Conservation (phyloP, 2,329 filamentous ascomycete species). For the Calonectria leucothoes region DNA sequence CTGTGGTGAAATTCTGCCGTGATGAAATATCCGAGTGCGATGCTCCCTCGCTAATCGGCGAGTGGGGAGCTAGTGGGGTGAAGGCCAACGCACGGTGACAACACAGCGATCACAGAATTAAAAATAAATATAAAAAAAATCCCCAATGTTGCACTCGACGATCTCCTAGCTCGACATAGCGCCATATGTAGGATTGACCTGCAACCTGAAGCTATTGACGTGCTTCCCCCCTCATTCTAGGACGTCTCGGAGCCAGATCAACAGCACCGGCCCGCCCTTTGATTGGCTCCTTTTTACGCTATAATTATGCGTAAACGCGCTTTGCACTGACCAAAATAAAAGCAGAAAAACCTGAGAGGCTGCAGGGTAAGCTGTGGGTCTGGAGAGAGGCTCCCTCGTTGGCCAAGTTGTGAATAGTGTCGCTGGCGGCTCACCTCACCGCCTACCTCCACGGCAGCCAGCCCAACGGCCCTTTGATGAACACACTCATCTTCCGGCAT, state of each 20-base stretch:
- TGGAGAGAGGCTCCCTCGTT: not conserved
- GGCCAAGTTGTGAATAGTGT: constrained; percentile 8
- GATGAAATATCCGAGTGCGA: not conserved
- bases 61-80: not conserved
- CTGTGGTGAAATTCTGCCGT: not conserved
- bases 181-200: not conserved
- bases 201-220: not conserved
- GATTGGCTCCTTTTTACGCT: not conserved
- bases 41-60: not conserved
- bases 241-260: not conserved
- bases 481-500: not conserved
- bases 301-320: constrained; percentile 1
- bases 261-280: not conserved
- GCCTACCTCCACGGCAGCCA: not conserved
- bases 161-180: not conserved
- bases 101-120: not conserved
- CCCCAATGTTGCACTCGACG: not conserved
- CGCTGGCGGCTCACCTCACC: not conserved
- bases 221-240: not conserved
- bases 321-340: not conserved
- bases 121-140: not conserved
- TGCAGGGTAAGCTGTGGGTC: constrained; percentile 3
- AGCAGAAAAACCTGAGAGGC: not conserved
- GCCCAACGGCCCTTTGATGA: not conserved
- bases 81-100: not conserved